Conservation (phyloP, 768 basidiomycete species). For the Imleria badia region DNA sequence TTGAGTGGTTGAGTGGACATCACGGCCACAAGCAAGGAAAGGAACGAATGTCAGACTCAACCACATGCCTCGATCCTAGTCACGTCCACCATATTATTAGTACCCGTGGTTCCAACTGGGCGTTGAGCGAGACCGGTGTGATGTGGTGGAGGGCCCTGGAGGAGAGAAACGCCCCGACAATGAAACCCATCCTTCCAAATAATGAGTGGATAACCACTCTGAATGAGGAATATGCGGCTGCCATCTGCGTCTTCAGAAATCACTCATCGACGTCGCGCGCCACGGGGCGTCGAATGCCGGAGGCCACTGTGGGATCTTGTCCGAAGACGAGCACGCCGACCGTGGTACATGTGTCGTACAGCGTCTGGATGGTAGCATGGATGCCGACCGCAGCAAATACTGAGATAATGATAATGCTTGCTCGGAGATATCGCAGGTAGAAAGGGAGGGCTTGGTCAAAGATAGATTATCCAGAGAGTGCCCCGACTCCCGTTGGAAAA, state of each 20-base stretch:
- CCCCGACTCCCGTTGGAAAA: background rate
- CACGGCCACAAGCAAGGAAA: no score
- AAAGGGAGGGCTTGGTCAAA: background rate
- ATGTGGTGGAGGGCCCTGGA: background rate
- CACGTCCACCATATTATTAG: constrained; percentile 15
- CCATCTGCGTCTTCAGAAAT: background rate
- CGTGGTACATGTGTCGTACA: background rate
- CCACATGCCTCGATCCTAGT: no score
- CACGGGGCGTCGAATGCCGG: background rate
- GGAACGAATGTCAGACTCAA: no score
- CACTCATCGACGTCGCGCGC: background rate
- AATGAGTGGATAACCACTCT: background rate
- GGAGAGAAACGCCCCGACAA: background rate
- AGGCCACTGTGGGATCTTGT: background rate
- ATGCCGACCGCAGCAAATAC: background rate
- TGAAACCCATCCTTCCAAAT: background rate
- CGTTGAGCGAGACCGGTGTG: background rate
- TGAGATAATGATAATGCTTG: background rate
- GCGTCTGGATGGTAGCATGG: background rate
- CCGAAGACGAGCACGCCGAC: background rate
- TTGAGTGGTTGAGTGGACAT: no score
- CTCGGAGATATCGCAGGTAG: background rate
- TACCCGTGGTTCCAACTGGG: constrained; percentile 25
- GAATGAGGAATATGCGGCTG: background rate
- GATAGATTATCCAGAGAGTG: background rate